Percentiles rank a stretch among this genome's conserved stretches.
These are phyloP conservation scores for Metschnikowia lochheadii DNA, from an alignment of 805 yeast genomes.

Conservation along the genomic window DNA sequence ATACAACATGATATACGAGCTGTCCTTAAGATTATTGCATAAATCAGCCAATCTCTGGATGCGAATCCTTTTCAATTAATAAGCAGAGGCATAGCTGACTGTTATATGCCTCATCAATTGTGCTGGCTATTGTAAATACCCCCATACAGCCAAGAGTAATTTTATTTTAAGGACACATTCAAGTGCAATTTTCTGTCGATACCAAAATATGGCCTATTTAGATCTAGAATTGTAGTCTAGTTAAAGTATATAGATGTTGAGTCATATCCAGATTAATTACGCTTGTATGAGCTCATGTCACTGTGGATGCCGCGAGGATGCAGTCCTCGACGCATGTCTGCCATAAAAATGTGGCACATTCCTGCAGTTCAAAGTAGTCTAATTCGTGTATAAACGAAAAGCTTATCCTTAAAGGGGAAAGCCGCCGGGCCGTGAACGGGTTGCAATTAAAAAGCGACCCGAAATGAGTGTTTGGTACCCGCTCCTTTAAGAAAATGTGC, in stretches of 20 bases:
- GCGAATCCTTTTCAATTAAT: neutral
- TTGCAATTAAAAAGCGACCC: neutral
- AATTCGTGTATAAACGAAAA: neutral
- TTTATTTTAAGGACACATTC: neutral
- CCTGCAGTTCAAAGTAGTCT: neutral
- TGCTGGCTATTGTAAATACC: neutral
- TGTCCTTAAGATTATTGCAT: neutral
- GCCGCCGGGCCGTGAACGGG: neutral
- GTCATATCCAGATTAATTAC: neutral
- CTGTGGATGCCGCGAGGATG: slow-evolving; percentile 2
- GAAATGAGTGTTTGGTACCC: neutral
- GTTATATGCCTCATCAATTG: neutral
- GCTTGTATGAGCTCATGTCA: neutral
- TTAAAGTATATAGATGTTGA: neutral
- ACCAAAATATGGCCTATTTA: neutral
- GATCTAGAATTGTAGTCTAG: neutral
- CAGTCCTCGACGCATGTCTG: neutral
- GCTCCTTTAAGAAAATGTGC: neutral
- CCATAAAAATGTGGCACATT: neutral
- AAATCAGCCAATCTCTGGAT: neutral
- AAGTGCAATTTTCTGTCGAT: neutral
- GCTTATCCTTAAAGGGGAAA: neutral
- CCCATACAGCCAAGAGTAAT: neutral
- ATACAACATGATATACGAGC: neutral
- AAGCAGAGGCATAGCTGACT: neutral